Evolutionary conservation across 2,329 filamentous ascomycete species (phyloP).

Genomic region (Diaporthe destruens): DNA sequence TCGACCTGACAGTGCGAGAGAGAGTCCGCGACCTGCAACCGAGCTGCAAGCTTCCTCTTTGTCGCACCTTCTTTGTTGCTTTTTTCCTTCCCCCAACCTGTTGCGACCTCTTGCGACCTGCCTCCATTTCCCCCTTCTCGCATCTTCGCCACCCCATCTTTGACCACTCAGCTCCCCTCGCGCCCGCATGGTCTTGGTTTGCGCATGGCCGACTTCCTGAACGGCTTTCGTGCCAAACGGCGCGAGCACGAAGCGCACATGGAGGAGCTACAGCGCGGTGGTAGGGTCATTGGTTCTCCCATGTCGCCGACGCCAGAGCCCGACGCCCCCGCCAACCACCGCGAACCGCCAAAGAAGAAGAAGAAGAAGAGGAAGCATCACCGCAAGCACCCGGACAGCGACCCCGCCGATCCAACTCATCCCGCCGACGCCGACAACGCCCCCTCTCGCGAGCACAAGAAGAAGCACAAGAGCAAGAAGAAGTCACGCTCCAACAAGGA

Average conservation of each 20-base stretch:
- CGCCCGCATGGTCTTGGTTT: neutral
- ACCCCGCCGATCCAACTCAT: neutral
- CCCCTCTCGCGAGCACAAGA: neutral
- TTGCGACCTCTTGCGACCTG: neutral
- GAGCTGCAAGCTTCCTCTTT: neutral
- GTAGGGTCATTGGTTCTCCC: constrained; percentile 27
- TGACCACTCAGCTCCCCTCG: neutral
- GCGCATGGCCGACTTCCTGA: neutral
- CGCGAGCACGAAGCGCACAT: neutral
- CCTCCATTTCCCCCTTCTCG: neutral
- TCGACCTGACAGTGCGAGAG: neutral
- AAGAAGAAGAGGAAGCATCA: constrained; percentile 35
- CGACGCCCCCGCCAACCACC: neutral
- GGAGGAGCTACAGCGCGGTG: neutral
- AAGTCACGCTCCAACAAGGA: neutral
- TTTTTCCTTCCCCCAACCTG: too few species aligned
- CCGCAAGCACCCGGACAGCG: constrained; percentile 8
- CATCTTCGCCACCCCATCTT: neutral
- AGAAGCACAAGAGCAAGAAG: constrained; percentile 16
- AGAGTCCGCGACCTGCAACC: neutral
- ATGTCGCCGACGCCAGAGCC: constrained; percentile 28
- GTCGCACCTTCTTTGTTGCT: neutral
- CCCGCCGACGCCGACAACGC: neutral
- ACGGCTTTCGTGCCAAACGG: constrained; percentile 35
- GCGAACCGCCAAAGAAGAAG: constrained; percentile 6